Conservation (phyloP, 768 basidiomycete species). For the Lentinula sp. region DNA sequence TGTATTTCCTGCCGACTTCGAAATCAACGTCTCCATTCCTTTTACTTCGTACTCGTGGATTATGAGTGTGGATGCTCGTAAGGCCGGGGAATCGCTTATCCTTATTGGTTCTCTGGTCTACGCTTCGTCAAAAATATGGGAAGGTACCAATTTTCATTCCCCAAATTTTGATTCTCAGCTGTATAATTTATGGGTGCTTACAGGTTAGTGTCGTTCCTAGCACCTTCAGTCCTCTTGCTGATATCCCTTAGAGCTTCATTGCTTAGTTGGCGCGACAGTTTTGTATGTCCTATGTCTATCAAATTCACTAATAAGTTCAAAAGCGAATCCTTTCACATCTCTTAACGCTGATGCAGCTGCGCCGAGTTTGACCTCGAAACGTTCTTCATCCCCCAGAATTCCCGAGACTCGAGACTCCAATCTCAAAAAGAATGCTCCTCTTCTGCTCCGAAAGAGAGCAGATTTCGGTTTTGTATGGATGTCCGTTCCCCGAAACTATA, state of each 20-base stretch:
- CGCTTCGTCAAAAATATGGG: conserved; percentile 42
- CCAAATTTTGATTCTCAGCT: conserved; percentile 12
- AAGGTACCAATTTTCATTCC: conserved; percentile 20
- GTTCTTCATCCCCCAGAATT: conserved; percentile 35
- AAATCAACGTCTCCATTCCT: conserved; percentile 39
- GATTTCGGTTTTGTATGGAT: conserved; percentile 80
- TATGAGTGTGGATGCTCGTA: conserved; percentile 57
- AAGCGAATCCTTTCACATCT: not conserved
- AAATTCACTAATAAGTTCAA: conserved; percentile 24
- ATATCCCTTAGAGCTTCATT: conserved; percentile 44
- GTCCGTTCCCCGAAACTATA: conserved; percentile 85
- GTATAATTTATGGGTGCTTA: conserved; percentile 39
- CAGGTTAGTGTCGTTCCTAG: conserved; percentile 32
- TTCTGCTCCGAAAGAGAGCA: conserved; percentile 26
- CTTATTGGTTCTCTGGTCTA: conserved; percentile 59
- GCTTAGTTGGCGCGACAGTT: conserved; percentile 47
- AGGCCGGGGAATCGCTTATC: conserved; percentile 57
- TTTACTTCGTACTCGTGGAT: conserved; percentile 32
- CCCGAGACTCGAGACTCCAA: conserved; percentile 41
- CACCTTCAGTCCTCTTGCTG: conserved; percentile 2
- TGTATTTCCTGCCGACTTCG: conserved; percentile 44
- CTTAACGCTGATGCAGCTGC: not conserved
- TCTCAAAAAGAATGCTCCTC: conserved; percentile 21
- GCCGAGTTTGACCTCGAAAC: not conserved
- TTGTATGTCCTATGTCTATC: conserved; percentile 62